Evolutionary conservation across 2,329 filamentous ascomycete species (phyloP), one percentile per base, ranked within the genome.

Genomic region (Diplodia corticola): DNA sequence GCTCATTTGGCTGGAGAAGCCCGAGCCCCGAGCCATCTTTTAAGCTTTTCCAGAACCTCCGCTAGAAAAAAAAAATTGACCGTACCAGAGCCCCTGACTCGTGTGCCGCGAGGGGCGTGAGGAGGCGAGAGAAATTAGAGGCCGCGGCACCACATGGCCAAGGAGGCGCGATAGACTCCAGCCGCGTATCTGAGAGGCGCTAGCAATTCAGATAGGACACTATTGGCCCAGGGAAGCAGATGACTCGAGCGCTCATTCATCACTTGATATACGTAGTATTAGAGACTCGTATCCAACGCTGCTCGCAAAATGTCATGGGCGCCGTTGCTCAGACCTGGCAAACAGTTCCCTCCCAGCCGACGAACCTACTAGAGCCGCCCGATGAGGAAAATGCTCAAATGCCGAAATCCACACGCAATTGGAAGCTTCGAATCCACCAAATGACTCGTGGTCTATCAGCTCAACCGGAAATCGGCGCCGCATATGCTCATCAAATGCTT

Each of bases 261-360:
- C 57, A 28, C 33, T 46, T 28, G 54, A 28, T 49, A 61, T 28
- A n/a, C n/a, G n/a, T n/a, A n/a, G n/a, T n/a, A 61, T 49, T 61
- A 44, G n/a, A 35, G 15, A 30, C 22, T 61, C 28, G 40, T 49
- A 49, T 49, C 44, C 6, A 44, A 20, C 5, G 40, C 40, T n/a
- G 9, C n/a, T n/a, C 40, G 28, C 40, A 49, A 54, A 13, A 50
- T 24, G 44, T 30, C 35, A 33, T 33, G 1, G 57, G 20, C 44
- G 44, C 17, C 44, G 44, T 24, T 12, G 22, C 28, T 12, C 35
- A 20, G n/a, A 7, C 17, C 22, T 26, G 12, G 10, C 33, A 24
- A 10, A 24, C 24, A 60, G 5, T 24, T 22, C 13, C 55, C 22
- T 33, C 24, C 24, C n/a, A 44, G 49, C 10, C 33, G 22, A 48